Evolutionary conservation across 225 moss, liverwort and hornwort species (phyloP).

Genomic region (Straminergon stramineum): DNA sequence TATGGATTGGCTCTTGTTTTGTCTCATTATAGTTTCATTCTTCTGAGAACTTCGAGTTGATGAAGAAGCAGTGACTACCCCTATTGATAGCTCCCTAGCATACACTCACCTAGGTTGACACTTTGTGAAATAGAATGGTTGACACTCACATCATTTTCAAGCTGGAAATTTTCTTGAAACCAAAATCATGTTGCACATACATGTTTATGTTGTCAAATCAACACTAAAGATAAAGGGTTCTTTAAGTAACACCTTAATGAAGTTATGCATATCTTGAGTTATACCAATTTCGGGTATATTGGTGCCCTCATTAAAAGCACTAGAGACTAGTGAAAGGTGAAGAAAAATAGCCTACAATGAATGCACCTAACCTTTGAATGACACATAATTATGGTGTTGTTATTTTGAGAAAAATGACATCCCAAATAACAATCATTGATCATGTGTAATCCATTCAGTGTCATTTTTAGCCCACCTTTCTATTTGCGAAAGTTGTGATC

Average conservation of each 20-base stretch:
- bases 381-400: background rate
- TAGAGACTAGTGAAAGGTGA: background rate
- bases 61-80: no score
- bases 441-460: no score
- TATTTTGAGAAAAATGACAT: background rate
- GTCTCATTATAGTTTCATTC: no score
- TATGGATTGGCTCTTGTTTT: no score
- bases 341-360: no score
- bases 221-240: background rate
- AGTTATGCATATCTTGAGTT: background rate
- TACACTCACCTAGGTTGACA: no score
- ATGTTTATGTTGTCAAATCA: background rate
- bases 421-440: background rate
- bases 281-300: background rate
- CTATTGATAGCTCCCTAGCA: no score
- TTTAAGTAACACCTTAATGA: background rate
- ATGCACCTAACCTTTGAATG: background rate
- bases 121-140: background rate
- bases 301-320: background rate
- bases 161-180: background rate
- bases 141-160: background rate
- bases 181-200: background rate
- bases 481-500: background rate
- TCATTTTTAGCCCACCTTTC: no score
- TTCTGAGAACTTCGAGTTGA: no score